These are phyloP conservation scores for Russula lepida DNA, from an alignment of 768 basidiomycete species.

Conservation along the genomic window DNA sequence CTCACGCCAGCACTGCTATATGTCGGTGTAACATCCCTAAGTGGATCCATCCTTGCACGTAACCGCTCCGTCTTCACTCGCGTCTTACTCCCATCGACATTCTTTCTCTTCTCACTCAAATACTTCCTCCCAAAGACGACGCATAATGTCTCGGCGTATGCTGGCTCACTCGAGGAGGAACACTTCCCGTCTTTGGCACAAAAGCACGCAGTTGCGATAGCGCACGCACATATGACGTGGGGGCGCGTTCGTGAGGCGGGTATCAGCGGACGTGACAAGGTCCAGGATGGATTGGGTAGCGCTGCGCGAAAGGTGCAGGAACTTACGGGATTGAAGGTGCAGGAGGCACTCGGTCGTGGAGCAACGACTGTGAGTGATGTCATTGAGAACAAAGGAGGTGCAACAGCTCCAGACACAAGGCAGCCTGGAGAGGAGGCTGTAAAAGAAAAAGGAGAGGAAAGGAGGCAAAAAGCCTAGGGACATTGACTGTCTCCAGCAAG, in stretches of 20 bases:
- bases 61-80: constrained; percentile 65
- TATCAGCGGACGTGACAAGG: constrained; percentile 35
- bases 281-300: constrained; percentile 38
- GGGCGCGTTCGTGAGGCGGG: constrained; percentile 47
- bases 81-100: constrained; percentile 63
- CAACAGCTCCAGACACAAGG: neutral
- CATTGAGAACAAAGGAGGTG: constrained; percentile 16
- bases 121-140: constrained; percentile 87
- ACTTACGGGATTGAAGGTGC: constrained; percentile 55
- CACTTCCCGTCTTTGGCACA: constrained; percentile 63
- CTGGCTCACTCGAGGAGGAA: constrained; percentile 58
- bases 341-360: constrained; percentile 12
- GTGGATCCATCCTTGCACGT: constrained; percentile 79
- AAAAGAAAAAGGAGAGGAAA: neutral
- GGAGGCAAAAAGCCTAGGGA: neutral
- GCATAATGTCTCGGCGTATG: constrained; percentile 55
- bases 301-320: constrained; percentile 53
- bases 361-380: constrained; percentile 5
- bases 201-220: constrained; percentile 55
- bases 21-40: constrained; percentile 80
- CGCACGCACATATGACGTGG: constrained; percentile 53
- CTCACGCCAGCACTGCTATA: constrained; percentile 88
- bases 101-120: constrained; percentile 58
- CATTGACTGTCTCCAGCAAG: neutral
- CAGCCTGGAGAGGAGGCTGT: neutral